A percentile compares a stretch with the other conserved stretches of the same genome.
Conservation (phyloP, 768 basidiomycete species). For the Hericium alpestre region DNA sequence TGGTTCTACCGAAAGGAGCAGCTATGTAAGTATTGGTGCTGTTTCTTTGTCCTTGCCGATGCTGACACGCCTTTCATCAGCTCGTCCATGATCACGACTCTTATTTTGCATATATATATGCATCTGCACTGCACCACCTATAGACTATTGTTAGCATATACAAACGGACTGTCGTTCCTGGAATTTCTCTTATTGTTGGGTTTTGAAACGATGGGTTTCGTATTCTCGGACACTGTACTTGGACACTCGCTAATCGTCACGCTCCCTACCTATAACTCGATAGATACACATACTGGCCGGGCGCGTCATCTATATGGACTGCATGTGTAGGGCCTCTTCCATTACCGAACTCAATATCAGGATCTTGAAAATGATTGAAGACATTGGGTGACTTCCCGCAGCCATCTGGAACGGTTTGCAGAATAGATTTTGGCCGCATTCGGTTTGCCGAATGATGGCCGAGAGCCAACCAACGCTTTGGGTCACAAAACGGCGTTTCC, state of each 20-base stretch:
- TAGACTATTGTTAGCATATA: conserved; percentile 7
- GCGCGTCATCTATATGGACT: background rate
- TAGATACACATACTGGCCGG: background rate
- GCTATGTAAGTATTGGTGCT: conserved; percentile 41
- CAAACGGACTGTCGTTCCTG: background rate
- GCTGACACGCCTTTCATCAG: conserved; percentile 6
- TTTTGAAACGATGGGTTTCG: background rate
- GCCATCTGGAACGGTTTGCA: no score
- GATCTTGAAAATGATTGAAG: no score
- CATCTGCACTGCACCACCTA: conserved; percentile 7
- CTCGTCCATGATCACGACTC: conserved; percentile 18
- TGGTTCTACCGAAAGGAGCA: conserved; percentile 98
- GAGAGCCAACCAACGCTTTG: no score
- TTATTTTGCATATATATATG: background rate
- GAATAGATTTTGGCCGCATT: no score
- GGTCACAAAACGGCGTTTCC: no score
- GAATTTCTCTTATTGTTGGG: background rate
- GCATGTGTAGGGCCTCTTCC: background rate
- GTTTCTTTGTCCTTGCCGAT: background rate
- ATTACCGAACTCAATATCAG: background rate
- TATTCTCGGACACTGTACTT: conserved; percentile 8
- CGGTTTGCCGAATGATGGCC: no score
- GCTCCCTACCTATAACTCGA: conserved; percentile 6
- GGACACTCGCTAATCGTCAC: conserved; percentile 4
- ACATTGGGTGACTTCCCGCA: no score